Evolutionary conservation across 1,284 basidiomycete genomes (phyloP), one percentile per base, ranked within the genome.

Genomic region (Anthracocystis setariae): DNA sequence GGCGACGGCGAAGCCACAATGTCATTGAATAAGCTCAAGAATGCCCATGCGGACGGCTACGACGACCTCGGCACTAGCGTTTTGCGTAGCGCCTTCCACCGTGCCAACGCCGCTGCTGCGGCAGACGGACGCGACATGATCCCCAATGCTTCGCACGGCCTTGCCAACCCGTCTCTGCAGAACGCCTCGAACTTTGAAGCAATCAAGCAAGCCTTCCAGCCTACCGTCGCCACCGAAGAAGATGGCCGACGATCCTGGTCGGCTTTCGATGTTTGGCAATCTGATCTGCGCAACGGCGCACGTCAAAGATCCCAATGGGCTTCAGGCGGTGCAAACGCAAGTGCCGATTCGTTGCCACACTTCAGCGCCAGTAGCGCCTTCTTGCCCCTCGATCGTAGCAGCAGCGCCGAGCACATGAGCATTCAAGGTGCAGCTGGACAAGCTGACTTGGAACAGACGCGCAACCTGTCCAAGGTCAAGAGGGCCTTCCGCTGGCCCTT

Each of bases 221-320:
- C 75, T 17, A 68, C 59, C 21, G 29, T 58, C 18, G 55, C 66
- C 4, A 60, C 69, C 32, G 76, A 77, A 20, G 75, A 77, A 21
- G 74, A 77, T 21, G 76, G 74, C 8, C 51, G 74, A 35, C 61
- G 71, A 39, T 77, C 76, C 2, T 77, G 76, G 76, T 74, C 70
- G 10, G 74, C 76, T 13, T 77, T 77, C 35, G 76, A 77, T 46
- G 55, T 73, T 17, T 77, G 76, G 76, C 69, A 72, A 17, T 72
- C 69, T 32, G 64, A 67, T 37, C 55, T 72, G 18, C 57, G 57
- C 21, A 60, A 51, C 37, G 39, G 51, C 21, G 48, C 38, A 18
- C 57, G 45, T 33, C 58, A 57, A 27, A 44, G 35, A 24, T 52
- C 44, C 49, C 62, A 62, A 18, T 65, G 62, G 62, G 46, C 68